phyloP scores from a whole-genome alignment of 345 rosid genomes.

The Leavenworthia alabamica region DNA sequence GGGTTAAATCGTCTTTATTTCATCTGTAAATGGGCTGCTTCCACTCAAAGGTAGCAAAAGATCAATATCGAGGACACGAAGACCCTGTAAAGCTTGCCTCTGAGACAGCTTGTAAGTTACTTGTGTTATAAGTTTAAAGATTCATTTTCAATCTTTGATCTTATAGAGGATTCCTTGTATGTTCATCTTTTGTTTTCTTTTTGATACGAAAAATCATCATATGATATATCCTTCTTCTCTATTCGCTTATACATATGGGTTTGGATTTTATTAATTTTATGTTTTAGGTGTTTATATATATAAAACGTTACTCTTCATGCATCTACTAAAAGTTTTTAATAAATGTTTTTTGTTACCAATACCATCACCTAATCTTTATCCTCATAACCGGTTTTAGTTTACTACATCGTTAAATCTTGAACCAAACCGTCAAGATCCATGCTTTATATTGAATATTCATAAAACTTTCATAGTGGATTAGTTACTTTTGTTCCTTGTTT shows the following conservation, averaged over 20 bases:
- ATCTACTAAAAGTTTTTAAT: background rate
- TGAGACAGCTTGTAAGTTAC: constrained; percentile 78
- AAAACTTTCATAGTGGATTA: background rate
- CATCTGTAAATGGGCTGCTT: constrained; percentile 90
- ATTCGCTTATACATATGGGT: background rate
- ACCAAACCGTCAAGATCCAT: background rate
- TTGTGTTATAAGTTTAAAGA: background rate
- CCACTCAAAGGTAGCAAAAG: constrained; percentile 58
- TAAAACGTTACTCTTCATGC: background rate
- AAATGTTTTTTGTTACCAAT: background rate
- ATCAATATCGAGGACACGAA: constrained; percentile 66
- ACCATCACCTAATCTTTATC: background rate
- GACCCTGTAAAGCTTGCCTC: constrained; percentile 84
- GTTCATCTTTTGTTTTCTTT: background rate
- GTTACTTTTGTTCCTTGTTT: background rate
- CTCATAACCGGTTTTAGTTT: background rate
- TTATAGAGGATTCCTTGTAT: background rate
- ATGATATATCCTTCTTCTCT: background rate
- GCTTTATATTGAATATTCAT: background rate
- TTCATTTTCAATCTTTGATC: background rate
- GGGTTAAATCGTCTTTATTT: background rate
- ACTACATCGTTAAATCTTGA: background rate
- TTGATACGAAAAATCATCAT: background rate
- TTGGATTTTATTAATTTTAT: background rate
- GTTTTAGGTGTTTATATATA: too few species aligned